Evolutionary conservation across 495 filamentous ascomycete species (phyloP).

Genomic region (Penicillium silybi): DNA sequence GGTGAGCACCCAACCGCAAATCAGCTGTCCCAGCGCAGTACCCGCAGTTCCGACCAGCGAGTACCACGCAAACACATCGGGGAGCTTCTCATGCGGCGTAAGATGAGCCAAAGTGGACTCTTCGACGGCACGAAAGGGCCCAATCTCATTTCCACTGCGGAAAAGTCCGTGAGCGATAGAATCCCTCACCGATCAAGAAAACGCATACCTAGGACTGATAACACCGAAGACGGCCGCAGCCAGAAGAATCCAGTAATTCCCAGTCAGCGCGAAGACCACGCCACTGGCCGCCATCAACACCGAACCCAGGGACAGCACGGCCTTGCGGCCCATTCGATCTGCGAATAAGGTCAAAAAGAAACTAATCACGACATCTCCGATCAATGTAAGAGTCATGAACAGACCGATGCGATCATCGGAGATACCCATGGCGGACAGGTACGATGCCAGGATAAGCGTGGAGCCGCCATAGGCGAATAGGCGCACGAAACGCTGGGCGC

Average conservation of each 20-base stretch:
- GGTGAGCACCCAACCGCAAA: slow-evolving; percentile 62
- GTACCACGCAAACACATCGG: slow-evolving; percentile 84
- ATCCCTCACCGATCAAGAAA: slow-evolving; percentile 9
- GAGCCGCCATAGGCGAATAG: slow-evolving; percentile 76
- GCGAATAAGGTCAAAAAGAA: slow-evolving; percentile 72
- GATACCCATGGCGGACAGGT: slow-evolving; percentile 61
- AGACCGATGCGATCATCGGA: slow-evolving; percentile 72
- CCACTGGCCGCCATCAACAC: slow-evolving; percentile 65
- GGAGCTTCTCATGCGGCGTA: slow-evolving; percentile 53
- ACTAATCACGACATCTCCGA: slow-evolving; percentile 76
- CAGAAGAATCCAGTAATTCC: slow-evolving; percentile 73
- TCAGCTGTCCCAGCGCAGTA: slow-evolving; percentile 60
- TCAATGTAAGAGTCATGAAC: slow-evolving; percentile 82
- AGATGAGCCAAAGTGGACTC: slow-evolving; percentile 77
- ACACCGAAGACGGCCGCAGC: slow-evolving; percentile 74
- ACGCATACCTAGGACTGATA: slow-evolving; percentile 65
- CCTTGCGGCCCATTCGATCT: slow-evolving; percentile 66
- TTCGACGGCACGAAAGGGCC: slow-evolving; percentile 81
- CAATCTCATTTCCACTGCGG: slow-evolving; percentile 68
- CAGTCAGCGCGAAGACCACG: slow-evolving; percentile 59
- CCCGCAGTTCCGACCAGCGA: slow-evolving; percentile 62
- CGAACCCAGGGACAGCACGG: slow-evolving; percentile 65
- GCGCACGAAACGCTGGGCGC: slow-evolving; percentile 69
- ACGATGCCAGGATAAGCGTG: slow-evolving; percentile 69
- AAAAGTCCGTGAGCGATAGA: slow-evolving; percentile 3